Conservation (phyloP, 2,329 filamentous ascomycete species). For the Aureobasidium mangrovei region DNA sequence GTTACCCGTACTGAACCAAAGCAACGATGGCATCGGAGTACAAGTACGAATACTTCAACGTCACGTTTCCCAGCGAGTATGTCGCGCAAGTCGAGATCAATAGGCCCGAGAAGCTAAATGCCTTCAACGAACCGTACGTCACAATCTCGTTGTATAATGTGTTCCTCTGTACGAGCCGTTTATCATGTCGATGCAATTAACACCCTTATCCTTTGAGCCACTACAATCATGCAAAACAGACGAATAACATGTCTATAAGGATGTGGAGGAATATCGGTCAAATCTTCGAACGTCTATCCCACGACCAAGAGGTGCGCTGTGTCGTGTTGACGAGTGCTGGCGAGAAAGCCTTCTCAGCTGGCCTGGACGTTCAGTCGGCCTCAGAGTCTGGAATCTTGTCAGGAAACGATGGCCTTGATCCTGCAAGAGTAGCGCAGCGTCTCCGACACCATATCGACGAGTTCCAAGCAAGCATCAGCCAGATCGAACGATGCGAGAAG, state of each 20-base stretch:
- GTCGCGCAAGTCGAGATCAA: conserved; percentile 92
- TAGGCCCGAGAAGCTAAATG: conserved; percentile 76
- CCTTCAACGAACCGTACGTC: conserved; percentile 61
- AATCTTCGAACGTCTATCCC: conserved; percentile 64
- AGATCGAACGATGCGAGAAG: conserved; percentile 82
- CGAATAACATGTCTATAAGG: conserved; percentile 26
- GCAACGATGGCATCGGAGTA: conserved; percentile 20
- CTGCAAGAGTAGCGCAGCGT: conserved; percentile 24
- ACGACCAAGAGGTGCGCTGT: conserved; percentile 62
- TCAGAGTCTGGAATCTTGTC: conserved; percentile 9
- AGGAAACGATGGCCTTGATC: conserved; percentile 10
- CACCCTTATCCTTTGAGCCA: background rate
- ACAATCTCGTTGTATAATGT: background rate
- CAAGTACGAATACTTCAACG: conserved; percentile 58
- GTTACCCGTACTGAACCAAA: too few species aligned
- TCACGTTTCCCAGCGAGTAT: conserved; percentile 61
- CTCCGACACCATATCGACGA: conserved; percentile 62
- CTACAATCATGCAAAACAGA: background rate
- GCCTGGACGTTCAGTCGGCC: conserved; percentile 58
- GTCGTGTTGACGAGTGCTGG: conserved; percentile 76
- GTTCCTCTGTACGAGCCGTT: conserved; percentile 2
- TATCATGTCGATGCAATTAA: background rate
- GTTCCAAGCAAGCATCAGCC: conserved; percentile 70
- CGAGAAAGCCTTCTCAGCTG: conserved; percentile 74
- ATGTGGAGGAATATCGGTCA: conserved; percentile 78